Base-by-base conservation (phyloP, 306 rosid species). In the Cicer judaicum region DNA sequence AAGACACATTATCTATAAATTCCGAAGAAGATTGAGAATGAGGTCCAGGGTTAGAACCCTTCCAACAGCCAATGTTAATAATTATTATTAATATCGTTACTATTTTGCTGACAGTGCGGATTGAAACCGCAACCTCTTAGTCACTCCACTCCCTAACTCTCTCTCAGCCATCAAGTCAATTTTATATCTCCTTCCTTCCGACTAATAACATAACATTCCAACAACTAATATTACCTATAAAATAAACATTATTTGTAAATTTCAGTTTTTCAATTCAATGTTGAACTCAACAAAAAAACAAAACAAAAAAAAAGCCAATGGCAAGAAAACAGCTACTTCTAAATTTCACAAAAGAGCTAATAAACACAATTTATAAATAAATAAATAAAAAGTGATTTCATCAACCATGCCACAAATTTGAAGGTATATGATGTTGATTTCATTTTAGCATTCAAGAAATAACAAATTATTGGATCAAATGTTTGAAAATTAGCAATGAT, bases 261-360 rank as follows among this genome's bases (percentile, higher is more conserved):
- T 38, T 64, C 29, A 64, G 36, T 42, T 63, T 64, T 2, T 21
- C 4, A 7, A 39, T 48, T 76, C 49, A 50, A 53, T 59, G n/a
- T 57, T 15, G 36, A 47, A 38, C 19, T 44, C 14, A 64, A n/a
- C n/a, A n/a, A n/a, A n/a, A n/a, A n/a, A n/a, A n/a, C n/a, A n/a
- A n/a, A n/a, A n/a, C 11, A 46, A 60, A 29, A 3, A 29, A 29
- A 29, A 15, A 49, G n/a, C 8, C 67, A 57, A 16, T 24, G 19
- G 38, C 62, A 72, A 47, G 24, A 73, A 7, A 63, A 9, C 36
- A 60, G 49, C 7, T 18, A 67, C 46, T 42, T 21, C 18, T 24
- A 39, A 71, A 14, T 39, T 19, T 13, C 50, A 44, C 43, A 24
- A 8, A 53, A 10, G 2, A 41, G 21, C 53, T 19, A 62, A 48